These are phyloP conservation scores for Sphaerobolus stellatus DNA, from an alignment of 1,284 basidiomycete genomes.

Conservation along the genomic window DNA sequence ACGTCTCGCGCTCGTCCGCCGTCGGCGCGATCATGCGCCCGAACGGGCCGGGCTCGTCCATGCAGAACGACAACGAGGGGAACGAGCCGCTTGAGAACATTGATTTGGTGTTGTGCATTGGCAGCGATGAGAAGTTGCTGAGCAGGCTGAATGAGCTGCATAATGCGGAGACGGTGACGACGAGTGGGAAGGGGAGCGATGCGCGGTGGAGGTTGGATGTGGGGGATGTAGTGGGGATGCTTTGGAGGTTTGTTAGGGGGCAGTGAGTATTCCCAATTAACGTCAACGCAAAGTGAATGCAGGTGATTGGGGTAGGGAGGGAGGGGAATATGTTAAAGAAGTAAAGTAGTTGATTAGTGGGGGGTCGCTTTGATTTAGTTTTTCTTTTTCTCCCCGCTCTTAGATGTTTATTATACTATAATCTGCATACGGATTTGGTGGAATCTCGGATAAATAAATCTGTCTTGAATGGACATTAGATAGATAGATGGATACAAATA, in stretches of 20 bases:
- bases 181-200: constrained; percentile 66
- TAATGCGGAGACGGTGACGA: constrained; percentile 67
- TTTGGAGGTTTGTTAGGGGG: constrained; percentile 43
- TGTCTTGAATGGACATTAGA: too few relatives aligned
- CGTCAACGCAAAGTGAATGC: too few relatives aligned
- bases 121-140: constrained; percentile 73
- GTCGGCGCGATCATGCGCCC: constrained; percentile 74
- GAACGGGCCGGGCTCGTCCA: constrained; percentile 57
- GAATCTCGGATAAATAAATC: too few relatives aligned
- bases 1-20: constrained; percentile 77
- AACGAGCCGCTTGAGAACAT: constrained; percentile 34
- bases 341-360: too few relatives aligned
- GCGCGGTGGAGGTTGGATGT: constrained; percentile 67
- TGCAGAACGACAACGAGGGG: constrained; percentile 28
- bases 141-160: constrained; percentile 72
- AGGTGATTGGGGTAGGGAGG: too few relatives aligned
- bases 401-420: too few relatives aligned
- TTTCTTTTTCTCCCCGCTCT: too few relatives aligned
- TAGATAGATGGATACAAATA: too few relatives aligned
- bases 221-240: constrained; percentile 38
- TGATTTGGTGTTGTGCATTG: constrained; percentile 66
- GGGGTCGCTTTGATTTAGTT: too few relatives aligned
- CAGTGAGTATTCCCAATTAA: too few relatives aligned
- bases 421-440: too few relatives aligned
- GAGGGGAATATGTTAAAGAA: too few relatives aligned